Evolutionary conservation across 176 grass and related monocot genomes (phyloP).

Genomic region (barley (Hordeum vulgare)): MorexV3_pseudomolecules_assembly NC_058521.1:452701236-452701735

Average conservation of each 20-base stretch:
- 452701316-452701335: not conserved
- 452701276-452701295: too few species aligned
- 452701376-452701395: not conserved
- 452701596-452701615: constrained; percentile 73
- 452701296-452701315: too few species aligned
- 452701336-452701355: constrained; percentile 7
- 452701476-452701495: too few species aligned
- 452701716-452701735: constrained; percentile 63
- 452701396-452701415: constrained; percentile 17
- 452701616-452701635: constrained; percentile 50
- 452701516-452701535: not conserved
- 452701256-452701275: too few species aligned
- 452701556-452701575: constrained; percentile 39
- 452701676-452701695: constrained; percentile 43
- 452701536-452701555: not conserved
- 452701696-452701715: constrained; percentile 35
- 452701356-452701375: too few species aligned
- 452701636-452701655: constrained; percentile 83
- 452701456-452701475: too few species aligned
- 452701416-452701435: constrained; percentile 17
- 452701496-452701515: too few species aligned
- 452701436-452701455: not conserved
- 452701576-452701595: constrained; percentile 76
- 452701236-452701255: too few species aligned
- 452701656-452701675: constrained; percentile 73